Evolutionary conservation across 2,329 filamentous ascomycete species (phyloP).

Genomic region (Phialocephala subalpina): DNA sequence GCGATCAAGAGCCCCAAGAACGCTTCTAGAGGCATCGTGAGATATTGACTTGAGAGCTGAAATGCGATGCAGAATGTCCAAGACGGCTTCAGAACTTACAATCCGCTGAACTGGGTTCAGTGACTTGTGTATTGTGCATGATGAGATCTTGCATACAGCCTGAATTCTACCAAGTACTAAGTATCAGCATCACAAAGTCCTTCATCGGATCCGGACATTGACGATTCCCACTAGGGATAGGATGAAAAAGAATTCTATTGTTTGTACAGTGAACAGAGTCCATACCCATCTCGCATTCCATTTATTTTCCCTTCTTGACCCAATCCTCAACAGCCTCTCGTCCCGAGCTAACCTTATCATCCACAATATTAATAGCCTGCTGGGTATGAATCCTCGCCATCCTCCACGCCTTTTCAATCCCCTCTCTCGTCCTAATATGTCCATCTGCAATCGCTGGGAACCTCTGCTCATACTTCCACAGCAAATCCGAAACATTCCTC

Average conservation of each 20-base stretch:
- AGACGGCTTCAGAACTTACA: too few species aligned
- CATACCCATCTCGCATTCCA: conserved; percentile 5
- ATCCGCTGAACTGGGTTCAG: too few species aligned
- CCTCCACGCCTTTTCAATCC: conserved; percentile 72
- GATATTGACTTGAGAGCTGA: too few species aligned
- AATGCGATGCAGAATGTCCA: too few species aligned
- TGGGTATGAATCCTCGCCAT: conserved; percentile 79
- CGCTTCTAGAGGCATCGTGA: too few species aligned
- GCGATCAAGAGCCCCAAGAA: too few species aligned
- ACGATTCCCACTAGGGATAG: neutral
- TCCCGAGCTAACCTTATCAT: conserved; percentile 80
- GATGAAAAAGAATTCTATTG: conserved; percentile 29
- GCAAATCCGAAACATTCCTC: conserved; percentile 83
- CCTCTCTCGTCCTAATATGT: conserved; percentile 76
- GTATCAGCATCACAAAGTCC: too few species aligned
- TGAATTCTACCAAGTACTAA: too few species aligned
- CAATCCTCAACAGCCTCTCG: conserved; percentile 84
- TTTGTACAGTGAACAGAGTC: conserved; percentile 31
- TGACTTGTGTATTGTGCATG: too few species aligned
- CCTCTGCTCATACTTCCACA: conserved; percentile 92
- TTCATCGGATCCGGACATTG: neutral
- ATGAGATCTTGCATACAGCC: too few species aligned
- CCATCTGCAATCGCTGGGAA: conserved; percentile 84
- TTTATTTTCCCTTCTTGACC: conserved; percentile 79
- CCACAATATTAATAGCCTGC: conserved; percentile 75